Conservation (phyloP, 306 rosid genomes). For the Vigna nakashimae region DNA sequence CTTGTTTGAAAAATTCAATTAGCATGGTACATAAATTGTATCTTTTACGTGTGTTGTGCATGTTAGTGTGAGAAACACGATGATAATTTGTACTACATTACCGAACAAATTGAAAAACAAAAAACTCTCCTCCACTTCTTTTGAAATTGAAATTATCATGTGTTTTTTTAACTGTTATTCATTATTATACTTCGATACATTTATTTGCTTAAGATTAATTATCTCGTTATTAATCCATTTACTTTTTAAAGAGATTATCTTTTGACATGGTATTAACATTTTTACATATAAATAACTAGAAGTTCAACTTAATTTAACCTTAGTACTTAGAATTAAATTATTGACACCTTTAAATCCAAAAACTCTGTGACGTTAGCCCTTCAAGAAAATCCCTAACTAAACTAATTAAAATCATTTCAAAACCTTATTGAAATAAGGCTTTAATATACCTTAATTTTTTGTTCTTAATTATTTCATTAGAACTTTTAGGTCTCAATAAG, state of each 20-base stretch:
- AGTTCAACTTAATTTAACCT: neutral
- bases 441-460: neutral
- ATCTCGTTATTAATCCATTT: neutral
- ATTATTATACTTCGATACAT: neutral
- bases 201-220: neutral
- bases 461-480: too few relatives aligned
- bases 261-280: neutral
- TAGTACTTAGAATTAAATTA: neutral
- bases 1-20: constrained; percentile 12
- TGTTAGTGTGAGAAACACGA: constrained; percentile 2
- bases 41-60: neutral
- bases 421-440: neutral
- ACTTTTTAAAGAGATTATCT: neutral
- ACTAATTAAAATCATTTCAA: neutral
- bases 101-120: constrained; percentile 17
- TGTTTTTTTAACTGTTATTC: neutral
- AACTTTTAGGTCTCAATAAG: too few relatives aligned
- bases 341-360: constrained; percentile 3
- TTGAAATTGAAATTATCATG: neutral
- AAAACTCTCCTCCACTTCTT: neutral
- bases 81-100: neutral
- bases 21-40: constrained; percentile 17
- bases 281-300: neutral
- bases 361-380: neutral
- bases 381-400: neutral